Percentiles rank a stretch among this genome's conserved stretches.
Conservation (phyloP, 208 protist species). For the Phytomonas francai region DNA sequence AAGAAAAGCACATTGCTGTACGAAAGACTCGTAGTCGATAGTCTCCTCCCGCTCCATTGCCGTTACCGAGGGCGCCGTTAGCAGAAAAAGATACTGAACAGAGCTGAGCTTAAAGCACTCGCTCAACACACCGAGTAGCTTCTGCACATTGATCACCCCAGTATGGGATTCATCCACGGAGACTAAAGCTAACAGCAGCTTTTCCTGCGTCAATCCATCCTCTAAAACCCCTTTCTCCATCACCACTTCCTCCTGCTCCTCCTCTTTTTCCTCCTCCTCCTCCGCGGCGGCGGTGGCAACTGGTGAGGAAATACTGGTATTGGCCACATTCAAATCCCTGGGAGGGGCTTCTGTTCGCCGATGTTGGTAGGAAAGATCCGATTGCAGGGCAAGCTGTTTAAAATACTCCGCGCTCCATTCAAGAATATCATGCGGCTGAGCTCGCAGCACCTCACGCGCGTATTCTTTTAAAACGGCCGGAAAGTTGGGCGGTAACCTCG, state of each 20-base stretch:
- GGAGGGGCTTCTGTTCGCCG: constrained; percentile 11
- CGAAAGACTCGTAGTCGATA: constrained; percentile 67
- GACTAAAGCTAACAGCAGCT: not conserved
- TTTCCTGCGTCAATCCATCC: not conserved
- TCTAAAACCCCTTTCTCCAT: constrained; percentile 50
- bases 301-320: too few relatives aligned
- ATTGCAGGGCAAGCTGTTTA: constrained; percentile 71
- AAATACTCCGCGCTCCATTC: constrained; percentile 91
- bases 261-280: constrained; percentile 28
- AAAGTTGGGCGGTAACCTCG: constrained; percentile 84
- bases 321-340: too few relatives aligned
- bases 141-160: constrained; percentile 36
- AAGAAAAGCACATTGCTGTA: constrained; percentile 32
- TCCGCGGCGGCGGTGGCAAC: constrained; percentile 23
- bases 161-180: constrained; percentile 29
- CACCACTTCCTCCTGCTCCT: constrained; percentile 35
- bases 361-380: constrained; percentile 44
- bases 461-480: constrained; percentile 87
- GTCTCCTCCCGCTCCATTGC: constrained; percentile 31
- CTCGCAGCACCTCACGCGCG: constrained; percentile 88
- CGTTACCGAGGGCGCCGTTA: constrained; percentile 37
- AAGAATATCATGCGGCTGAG: constrained; percentile 87
- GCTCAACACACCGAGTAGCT: constrained; percentile 40
- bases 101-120: constrained; percentile 51
- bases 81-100: constrained; percentile 73